phyloP scores from a whole-genome alignment of 176 grass and related monocot genomes.

The Leersia perrieri region DNA sequence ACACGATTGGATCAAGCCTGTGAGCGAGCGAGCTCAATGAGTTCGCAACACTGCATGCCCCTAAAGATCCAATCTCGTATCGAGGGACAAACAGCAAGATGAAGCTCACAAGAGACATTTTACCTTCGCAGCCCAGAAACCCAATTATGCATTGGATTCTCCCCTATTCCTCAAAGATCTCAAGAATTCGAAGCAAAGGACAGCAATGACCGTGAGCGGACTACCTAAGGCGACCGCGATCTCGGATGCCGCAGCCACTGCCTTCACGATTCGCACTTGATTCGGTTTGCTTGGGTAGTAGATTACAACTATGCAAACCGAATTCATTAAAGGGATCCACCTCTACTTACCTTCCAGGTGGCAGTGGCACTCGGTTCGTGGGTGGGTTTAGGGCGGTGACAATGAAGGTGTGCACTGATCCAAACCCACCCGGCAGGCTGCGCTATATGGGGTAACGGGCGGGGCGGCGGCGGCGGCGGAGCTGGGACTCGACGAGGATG shows the following conservation, averaged over 20 bases:
- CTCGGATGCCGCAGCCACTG: background rate
- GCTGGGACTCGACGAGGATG: too few species aligned
- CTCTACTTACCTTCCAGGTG: too few species aligned
- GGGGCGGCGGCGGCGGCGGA: too few species aligned
- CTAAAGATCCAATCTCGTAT: background rate
- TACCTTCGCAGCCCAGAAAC: background rate
- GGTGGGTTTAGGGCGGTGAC: too few species aligned
- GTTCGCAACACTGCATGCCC: background rate
- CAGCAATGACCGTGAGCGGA: too few species aligned
- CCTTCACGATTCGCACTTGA: background rate
- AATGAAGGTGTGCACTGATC: too few species aligned
- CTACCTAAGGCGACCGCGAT: background rate
- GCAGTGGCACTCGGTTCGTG: too few species aligned
- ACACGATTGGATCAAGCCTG: conserved; percentile 10
- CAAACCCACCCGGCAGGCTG: background rate
- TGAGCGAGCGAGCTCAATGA: background rate
- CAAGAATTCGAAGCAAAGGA: background rate
- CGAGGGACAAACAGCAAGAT: background rate
- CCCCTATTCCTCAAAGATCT: background rate
- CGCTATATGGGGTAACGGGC: too few species aligned
- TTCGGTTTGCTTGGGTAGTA: background rate
- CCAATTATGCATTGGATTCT: background rate
- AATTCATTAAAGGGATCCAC: background rate
- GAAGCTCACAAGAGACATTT: background rate
- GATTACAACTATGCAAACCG: background rate